phyloP scores from a whole-genome alignment of 139 green algal species.

The Tetradesmus obliquus region DNA sequence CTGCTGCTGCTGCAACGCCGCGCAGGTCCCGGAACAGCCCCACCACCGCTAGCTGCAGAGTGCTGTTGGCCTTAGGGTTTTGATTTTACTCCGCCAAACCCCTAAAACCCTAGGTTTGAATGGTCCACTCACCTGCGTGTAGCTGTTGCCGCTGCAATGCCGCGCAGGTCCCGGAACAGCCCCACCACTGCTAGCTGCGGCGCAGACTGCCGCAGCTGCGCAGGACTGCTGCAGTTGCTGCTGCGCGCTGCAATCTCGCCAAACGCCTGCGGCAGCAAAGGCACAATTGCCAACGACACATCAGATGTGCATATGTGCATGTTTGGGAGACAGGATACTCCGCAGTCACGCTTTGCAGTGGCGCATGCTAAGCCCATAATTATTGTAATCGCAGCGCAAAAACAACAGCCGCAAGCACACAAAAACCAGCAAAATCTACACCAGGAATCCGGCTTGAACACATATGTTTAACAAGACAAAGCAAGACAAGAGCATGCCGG shows the following conservation, averaged over 20 bases:
- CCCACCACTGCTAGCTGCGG: slow-evolving; percentile 82
- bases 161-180: slow-evolving; percentile 94
- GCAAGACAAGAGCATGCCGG: too few relatives aligned
- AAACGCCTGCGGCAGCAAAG: slow-evolving; percentile 13
- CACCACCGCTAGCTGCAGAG: slow-evolving; percentile 76
- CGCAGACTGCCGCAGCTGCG: slow-evolving; percentile 64
- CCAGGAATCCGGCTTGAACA: too few relatives aligned
- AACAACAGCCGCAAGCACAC: too few relatives aligned
- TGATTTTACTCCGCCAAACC: too few relatives aligned
- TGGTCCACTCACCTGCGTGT: slow-evolving; percentile 55
- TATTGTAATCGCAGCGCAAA: too few relatives aligned
- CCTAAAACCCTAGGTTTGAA: too few relatives aligned
- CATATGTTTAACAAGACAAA: too few relatives aligned
- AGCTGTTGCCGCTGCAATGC: slow-evolving; percentile 91
- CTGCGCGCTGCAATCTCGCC: slow-evolving; percentile 35
- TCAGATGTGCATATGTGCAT: too few relatives aligned
- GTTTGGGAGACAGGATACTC: neutral
- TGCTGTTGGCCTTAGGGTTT: neutral
- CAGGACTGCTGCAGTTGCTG: slow-evolving; percentile 51
- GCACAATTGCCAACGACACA: too few relatives aligned
- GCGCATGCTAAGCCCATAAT: too few relatives aligned
- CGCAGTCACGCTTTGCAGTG: neutral
- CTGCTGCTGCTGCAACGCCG: slow-evolving; percentile 91
- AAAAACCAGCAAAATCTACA: neutral
- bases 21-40: slow-evolving; percentile 96